Evolutionary conservation across 352 stramenopile genomes (phyloP).

Genomic region (Phytophthora pluvialis): DNA sequence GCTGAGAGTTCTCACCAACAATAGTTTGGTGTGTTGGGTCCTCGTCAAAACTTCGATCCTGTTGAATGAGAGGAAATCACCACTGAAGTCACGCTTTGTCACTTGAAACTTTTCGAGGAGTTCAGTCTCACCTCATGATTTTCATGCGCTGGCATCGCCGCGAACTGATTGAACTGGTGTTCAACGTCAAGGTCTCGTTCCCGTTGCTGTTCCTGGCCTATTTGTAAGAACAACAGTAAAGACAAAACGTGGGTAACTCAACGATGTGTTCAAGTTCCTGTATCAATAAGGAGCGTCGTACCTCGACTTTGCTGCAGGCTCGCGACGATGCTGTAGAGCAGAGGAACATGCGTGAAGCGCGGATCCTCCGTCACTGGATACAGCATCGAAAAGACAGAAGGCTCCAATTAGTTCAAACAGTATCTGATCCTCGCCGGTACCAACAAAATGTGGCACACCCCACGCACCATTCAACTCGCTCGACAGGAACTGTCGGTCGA

Average conservation of each 20-base stretch:
- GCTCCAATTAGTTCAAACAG: not conserved
- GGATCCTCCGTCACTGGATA: conserved; percentile 65
- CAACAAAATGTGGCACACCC: not conserved
- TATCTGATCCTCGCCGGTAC: not conserved
- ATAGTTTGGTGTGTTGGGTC: conserved; percentile 9
- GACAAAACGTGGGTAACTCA: not conserved
- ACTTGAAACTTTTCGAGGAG: not conserved
- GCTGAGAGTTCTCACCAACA: conserved; percentile 12
- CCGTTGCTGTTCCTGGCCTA: conserved; percentile 27
- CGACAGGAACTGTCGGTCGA: conserved; percentile 84
- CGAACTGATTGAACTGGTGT: conserved; percentile 38
- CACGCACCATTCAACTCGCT: conserved; percentile 74
- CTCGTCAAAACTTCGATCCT: conserved; percentile 28
- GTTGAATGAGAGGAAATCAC: not conserved
- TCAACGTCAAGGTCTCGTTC: conserved; percentile 25
- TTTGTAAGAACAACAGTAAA: not conserved
- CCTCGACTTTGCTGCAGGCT: conserved; percentile 50
- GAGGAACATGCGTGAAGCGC: conserved; percentile 70
- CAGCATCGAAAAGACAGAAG: not conserved
- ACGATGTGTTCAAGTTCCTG: not conserved
- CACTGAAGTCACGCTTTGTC: not conserved
- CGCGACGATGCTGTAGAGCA: conserved; percentile 85
- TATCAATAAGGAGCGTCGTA: conserved; percentile 5
- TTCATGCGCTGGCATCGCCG: conserved; percentile 1
- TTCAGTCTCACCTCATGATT: conserved; percentile 20